Base-by-base conservation (phyloP, 495 filamentous ascomycete species). In the Aspergillus nanangensis region DNA sequence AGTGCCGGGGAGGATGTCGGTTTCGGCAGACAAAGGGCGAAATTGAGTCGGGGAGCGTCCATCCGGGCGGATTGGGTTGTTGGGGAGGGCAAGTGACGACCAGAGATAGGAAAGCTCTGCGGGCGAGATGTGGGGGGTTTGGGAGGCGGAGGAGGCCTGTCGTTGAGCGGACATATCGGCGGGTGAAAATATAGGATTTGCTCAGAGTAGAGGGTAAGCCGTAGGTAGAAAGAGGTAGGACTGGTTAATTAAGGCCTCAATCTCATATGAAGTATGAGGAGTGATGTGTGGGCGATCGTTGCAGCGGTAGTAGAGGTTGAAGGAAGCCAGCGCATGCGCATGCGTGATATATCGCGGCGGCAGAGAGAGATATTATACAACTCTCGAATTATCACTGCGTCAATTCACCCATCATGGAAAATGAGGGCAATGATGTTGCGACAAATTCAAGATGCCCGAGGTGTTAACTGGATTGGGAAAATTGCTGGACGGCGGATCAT, bases 71-170 rank as follows among this genome's bases (percentile, higher is more conserved):
- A 97, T 84, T 5, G 93, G 88, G n/a, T 81, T 84, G 11, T 67
- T 66, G 24, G 83, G 78, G 32, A 75, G 75, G 9, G 80, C 74
- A 56, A 98, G 89, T 3, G 93, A 93, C 44, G 83, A 79, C 78
- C 91, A 90, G 38, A 96, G 82, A 76, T 95, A 98, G 62, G 91
- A 88, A 55, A 97, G 88, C 67, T 98, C 94, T 53, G 93, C 88
- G 32, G 91, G 91, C 17, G 90, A 96, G 67, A 98, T 83, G 54
- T 87, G 82, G 18, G 70, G 74, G 36, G 60, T 66, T 56, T 73
- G 71, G 3, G 69, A 69, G 43, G 71, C 69, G 21, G 68, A 73
- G 17, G 63, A 66, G 41, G 71, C 69, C 53, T 75, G 67, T 43
- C 63, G 63, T 63, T 67, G 65, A 44, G 59, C 53, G 17, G 69